Conservation (phyloP, 2,329 filamentous ascomycete genomes). For the Neodidymelliopsis sp. region DNA sequence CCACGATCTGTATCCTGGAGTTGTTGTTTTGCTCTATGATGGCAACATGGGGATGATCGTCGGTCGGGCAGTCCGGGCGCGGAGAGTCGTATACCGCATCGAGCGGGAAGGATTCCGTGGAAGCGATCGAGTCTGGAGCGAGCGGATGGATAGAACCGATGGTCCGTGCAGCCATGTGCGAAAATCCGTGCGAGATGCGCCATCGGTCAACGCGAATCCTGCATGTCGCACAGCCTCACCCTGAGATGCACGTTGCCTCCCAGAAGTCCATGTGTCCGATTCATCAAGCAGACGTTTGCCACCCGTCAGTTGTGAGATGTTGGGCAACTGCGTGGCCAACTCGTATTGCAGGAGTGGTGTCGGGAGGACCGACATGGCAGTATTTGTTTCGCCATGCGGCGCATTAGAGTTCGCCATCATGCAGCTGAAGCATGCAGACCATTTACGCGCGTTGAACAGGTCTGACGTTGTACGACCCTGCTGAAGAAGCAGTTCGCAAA, state of each 20-base stretch:
- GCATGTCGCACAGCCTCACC: conserved; percentile 5
- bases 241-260: neutral
- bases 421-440: too few relatives aligned
- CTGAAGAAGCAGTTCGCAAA: too few relatives aligned
- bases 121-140: conserved; percentile 6
- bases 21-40: neutral
- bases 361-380: neutral
- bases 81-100: neutral
- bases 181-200: neutral
- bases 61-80: neutral
- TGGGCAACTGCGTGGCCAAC: neutral
- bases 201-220: conserved; percentile 9
- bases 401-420: too few relatives aligned
- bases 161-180: conserved; percentile 6
- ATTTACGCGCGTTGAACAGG: too few relatives aligned
- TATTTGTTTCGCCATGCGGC: neutral
- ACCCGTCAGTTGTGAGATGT: neutral
- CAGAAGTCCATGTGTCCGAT: neutral
- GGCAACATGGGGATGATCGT: neutral
- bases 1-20: neutral
- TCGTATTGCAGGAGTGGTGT: neutral
- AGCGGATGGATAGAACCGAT: conserved; percentile 8
- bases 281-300: neutral
- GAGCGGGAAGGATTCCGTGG: conserved; percentile 10
- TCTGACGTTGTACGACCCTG: too few relatives aligned